Base-by-base conservation (phyloP, 2,329 filamentous ascomycete genomes). In the Myrmaecium sp. region DNA sequence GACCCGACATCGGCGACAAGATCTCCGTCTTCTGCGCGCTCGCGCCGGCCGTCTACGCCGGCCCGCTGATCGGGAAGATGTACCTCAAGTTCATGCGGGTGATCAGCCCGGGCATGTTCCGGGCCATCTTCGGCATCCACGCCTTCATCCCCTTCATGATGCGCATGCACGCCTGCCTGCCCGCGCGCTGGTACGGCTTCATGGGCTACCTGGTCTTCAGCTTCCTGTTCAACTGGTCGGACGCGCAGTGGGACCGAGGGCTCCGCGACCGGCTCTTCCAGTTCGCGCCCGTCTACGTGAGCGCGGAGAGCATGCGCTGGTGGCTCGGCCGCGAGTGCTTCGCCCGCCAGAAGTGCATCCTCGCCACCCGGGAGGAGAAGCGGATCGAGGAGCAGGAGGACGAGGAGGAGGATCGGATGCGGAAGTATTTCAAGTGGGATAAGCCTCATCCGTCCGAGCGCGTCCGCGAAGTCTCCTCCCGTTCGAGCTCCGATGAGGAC, bases 61-160 rank as follows among this genome's bases (percentile, higher is more conserved):
- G 86, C 0, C 78, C 81, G 0, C 52, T 94, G 12, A 80, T 94
- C 27, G 72, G 74, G 26, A 84, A 83, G 47, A 73, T 80, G 48
- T 89, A 91, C 50, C 86, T 94, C 58, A 84, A 82, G 39, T 86
- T 94, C 52, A 86, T 93, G 76, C 68, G 73, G 10, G 56, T 78
- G 26, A 78, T 94, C 27, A 75, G 74, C 1, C 79, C 81, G 0
- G 60, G 52, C 15, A 61, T 82, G 46, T 94, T 93, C 51, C 64
- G 80, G 1, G 44, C 82, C 13, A 66, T 91, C 38, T 94, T 94
- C 44, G 86, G 86, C 10, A 83, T 94, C 21, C 84, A 93, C 45
- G 72, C 80, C 0, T 94, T 94, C 47, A 92, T 95, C 23, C 84
- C 84, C 0, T 62, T 89, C 36, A 94, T 94, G 84, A 81, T 92